These are phyloP conservation scores for Obelidium mucronatum DNA, from an alignment of 192 early-diverging fungal genomes.

Conservation along the genomic window DNA sequence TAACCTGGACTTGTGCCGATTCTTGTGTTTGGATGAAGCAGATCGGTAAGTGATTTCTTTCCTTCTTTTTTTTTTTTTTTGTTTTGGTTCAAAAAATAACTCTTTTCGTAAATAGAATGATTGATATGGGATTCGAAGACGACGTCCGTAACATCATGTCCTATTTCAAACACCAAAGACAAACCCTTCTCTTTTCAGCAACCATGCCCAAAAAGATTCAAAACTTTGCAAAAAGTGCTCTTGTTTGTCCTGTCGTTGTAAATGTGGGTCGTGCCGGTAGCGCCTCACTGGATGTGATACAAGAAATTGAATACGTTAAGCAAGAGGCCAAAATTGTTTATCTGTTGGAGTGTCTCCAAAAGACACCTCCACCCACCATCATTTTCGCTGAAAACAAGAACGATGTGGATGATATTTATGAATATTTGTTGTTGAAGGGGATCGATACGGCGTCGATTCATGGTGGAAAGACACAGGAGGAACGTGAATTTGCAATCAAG, in stretches of 20 bases:
- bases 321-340: conserved; percentile 95
- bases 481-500: conserved; percentile 94
- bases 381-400: conserved; percentile 99
- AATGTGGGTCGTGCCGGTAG: conserved; percentile 98
- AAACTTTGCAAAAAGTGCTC: conserved; percentile 89
- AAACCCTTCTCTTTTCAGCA: conserved; percentile 95
- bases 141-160: conserved; percentile 96
- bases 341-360: conserved; percentile 94
- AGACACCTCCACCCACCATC: conserved; percentile 93
- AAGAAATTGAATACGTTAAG: conserved; percentile 97
- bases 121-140: conserved; percentile 98
- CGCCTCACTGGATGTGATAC: conserved; percentile 95
- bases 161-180: conserved; percentile 92
- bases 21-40: conserved; percentile 95
- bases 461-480: conserved; percentile 95
- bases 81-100: not conserved
- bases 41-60: conserved; percentile 65
- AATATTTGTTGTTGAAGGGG: conserved; percentile 93
- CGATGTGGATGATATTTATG: conserved; percentile 99
- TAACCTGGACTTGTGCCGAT: conserved; percentile 86
- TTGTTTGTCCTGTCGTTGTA: conserved; percentile 91
- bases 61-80: not conserved
- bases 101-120: conserved; percentile 64
- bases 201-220: conserved; percentile 99
- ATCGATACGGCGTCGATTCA: conserved; percentile 96